Evolutionary conservation across 2,329 filamentous ascomycete species (phyloP), one percentile per base, ranked within the genome.

Genomic region (Neonectria ditissima): DNA sequence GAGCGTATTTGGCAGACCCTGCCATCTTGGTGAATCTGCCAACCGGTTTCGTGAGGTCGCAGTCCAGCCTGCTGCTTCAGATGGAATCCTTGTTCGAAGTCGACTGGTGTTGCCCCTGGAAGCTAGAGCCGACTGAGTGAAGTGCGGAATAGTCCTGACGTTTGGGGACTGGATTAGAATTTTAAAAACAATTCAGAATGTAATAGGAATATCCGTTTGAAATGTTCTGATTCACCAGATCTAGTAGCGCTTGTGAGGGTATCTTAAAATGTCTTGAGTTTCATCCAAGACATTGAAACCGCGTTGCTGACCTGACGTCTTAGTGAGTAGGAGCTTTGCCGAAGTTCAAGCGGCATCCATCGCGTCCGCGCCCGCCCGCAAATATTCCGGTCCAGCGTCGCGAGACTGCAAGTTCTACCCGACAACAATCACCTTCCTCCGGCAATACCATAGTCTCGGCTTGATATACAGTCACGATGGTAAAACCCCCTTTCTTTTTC

Each of bases 401-500:
- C 32, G 51, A 34, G 28, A 22, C 43, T 39, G 30, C 44, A 51
- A 50, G 30, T 34, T 26, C 37, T 18, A 22, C 10, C 13, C 9
- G 2, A 24, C 24, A 20, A 37, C 26, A 9, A 20, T 45, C 20
- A 44, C n/a, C n/a, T 22, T 54, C 39, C 13, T 28, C 51, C 45
- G 53, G 44, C 32, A 2, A 39, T 4, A 43, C 7, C 26, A 32
- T 20, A 18, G 9, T 4, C 30, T 58, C 55, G 18, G 20, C 45
- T 20, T 20, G 43, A 37, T 11, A 28, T 52, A 16, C 18, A 32
- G 20, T 68, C 57, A 68, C 24, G 59, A 77, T 77, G 75, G 75
- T 77, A 65, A 32, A 24, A 48, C 6, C 2, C 24, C 20, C 5
- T 6, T 2, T 4, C 11, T 14, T 13, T 2, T 1, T 5, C 16